Conservation (phyloP, 371 early-diverging fungal genomes). For the Mucor circinelloides region DNA sequence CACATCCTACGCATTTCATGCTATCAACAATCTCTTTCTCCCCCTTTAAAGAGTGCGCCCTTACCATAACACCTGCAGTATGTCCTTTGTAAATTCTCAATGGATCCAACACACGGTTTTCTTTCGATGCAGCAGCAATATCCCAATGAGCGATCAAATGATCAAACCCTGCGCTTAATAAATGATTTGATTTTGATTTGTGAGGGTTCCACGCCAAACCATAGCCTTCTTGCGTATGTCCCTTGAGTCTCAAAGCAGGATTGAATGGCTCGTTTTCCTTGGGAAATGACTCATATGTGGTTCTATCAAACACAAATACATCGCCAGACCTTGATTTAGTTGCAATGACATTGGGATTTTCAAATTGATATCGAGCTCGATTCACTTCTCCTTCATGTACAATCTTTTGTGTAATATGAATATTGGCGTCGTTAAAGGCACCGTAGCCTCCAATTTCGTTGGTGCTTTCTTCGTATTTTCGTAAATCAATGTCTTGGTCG, state of each 20-base stretch:
- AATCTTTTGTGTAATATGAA: slow-evolving; percentile 87
- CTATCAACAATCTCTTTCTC: not conserved
- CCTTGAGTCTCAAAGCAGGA: slow-evolving; percentile 88
- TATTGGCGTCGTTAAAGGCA: slow-evolving; percentile 73
- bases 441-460: slow-evolving; percentile 82
- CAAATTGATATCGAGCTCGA: slow-evolving; percentile 95
- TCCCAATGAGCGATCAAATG: slow-evolving; percentile 83
- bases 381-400: slow-evolving; percentile 97
- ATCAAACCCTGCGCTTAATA: slow-evolving; percentile 85
- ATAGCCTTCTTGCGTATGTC: slow-evolving; percentile 94
- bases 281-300: slow-evolving; percentile 86
- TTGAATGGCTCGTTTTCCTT: slow-evolving; percentile 70
- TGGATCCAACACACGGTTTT: slow-evolving; percentile 72
- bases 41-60: not conserved
- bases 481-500: slow-evolving; percentile 67
- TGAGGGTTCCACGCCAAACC: slow-evolving; percentile 81
- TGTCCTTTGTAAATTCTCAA: slow-evolving; percentile 79
- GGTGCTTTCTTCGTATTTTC: slow-evolving; percentile 67
- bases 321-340: slow-evolving; percentile 91
- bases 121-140: slow-evolving; percentile 52
- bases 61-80: slow-evolving; percentile 85
- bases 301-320: slow-evolving; percentile 96
- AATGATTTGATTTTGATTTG: slow-evolving; percentile 60
- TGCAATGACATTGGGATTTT: slow-evolving; percentile 95
- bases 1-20: slow-evolving; percentile 70